Evolutionary conservation across 441 rosid genomes (phyloP), one percentile per base, ranked within the genome.

Genomic region (Pelargonium myrrhifolium): DNA sequence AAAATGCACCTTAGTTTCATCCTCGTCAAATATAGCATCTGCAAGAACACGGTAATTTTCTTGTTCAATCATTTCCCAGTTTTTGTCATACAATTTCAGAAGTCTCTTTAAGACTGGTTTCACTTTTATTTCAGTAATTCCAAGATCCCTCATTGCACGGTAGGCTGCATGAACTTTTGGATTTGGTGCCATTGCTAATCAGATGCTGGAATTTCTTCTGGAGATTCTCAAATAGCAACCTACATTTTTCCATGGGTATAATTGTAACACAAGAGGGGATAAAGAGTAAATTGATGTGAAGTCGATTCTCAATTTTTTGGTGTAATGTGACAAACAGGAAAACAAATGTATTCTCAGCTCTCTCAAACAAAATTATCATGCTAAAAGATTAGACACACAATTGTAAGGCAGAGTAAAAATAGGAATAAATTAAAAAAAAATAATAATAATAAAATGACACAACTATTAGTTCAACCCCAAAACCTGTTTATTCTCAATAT

Each of bases 41-140:
- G 59, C 59, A 53, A 53, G 59, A 53, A 7, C 59, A 53, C 59
- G 59, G 11, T 53, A 53, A 53, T 53, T 53, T 53, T 53, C 59
- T 15, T 53, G 24, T 53, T 53, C 59, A 53, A 53, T 53, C 59
- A 53, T 6, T 53, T 53, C 59, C 59, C 59, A 53, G 22, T 53
- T 53, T n/a, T 53, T 53, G 59, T 53, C 59, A 53, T 53, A 53
- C 59, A 53, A 9, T 18, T n/a, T 53, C 59, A 53, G 20, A 53
- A 53, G 59, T 53, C 59, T 53, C 59, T 53, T 53, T 53, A 53
- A 53, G 59, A 53, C 59, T 11, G 10, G 59, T 53, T 53, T 53
- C 59, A 53, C 59, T 53, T 53, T 15, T 53, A 6, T 21, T 53
- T 53, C 59, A 6, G 21, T 20, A 15, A 53, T 17, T 21, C 59